Base-by-base conservation (phyloP, 352 stramenopile species). In the Phytopythium helicoides region DNA sequence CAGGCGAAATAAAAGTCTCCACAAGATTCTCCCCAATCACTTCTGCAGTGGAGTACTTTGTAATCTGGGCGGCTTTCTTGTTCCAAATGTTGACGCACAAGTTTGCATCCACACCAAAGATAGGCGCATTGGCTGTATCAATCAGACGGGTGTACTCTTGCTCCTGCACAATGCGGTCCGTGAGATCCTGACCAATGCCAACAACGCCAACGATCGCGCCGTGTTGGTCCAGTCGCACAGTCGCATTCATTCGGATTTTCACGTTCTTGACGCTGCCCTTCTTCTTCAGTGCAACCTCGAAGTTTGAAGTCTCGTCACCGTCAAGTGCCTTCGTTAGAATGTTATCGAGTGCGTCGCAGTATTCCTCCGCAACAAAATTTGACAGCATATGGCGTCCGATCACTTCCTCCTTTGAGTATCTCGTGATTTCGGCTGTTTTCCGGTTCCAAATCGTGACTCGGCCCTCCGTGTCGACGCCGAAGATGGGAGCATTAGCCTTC, bases 51-150 rank as follows among this genome's bases (percentile, higher is more conserved):
- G 74, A 73, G 64, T 92, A 89, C 35, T 91, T 81, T 19, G 88
- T 94, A 53, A 97, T 90, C 40, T 98, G 76, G 0, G 79, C 83
- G 11, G 85, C 89, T 58, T 96, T 96, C 49, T 95, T 83, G 68
- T 97, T 97, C 89, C 89, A 95, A 57, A 95, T 95, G 54, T 96
- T 96, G 12, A 96, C 89, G 39, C 83, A 89, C 6, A 94, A 66
- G 37, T 92, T 78, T 0, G 68, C 66, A 64, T 97, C 87, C n/a
- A 96, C 84, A 41, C 87, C 89, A 60, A 97, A 96, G 45, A 96
- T 97, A 4, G 89, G 86, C 12, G 86, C 83, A 49, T 97, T 96
- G 0, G 89, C 87, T 26, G 79, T 96, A 45, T 97, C 89, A 52
- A 97, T 95, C n/a, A 97, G 51, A 11, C 86, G 81, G 3, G 81